These are phyloP conservation scores for Solanum hybrid DNA, from an alignment of 305 asterid genomes.

Conservation along the genomic window DNA sequence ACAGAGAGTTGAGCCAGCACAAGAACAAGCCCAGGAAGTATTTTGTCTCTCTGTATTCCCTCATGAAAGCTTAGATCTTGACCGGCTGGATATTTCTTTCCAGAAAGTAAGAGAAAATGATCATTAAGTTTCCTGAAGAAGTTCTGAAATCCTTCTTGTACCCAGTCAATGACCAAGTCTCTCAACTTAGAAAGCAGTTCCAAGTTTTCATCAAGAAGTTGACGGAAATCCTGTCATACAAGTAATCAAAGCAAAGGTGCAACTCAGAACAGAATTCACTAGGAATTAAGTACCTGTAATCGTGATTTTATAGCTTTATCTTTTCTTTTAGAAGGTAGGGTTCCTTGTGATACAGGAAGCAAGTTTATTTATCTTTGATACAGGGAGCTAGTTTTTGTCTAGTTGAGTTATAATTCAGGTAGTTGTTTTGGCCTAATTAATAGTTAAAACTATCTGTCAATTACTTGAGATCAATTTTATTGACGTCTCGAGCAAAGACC, in stretches of 20 bases:
- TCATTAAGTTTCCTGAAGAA: slow-evolving; percentile 65
- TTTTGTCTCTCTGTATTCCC: slow-evolving; percentile 49
- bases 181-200: slow-evolving; percentile 59
- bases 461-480: neutral
- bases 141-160: slow-evolving; percentile 89
- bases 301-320: neutral
- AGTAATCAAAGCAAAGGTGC: slow-evolving; percentile 3
- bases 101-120: slow-evolving; percentile 60
- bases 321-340: neutral
- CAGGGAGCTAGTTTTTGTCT: neutral
- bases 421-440: neutral
- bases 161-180: slow-evolving; percentile 57
- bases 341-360: neutral
- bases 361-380: neutral
- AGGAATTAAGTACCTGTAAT: neutral
- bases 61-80: slow-evolving; percentile 40
- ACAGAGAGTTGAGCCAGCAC: slow-evolving; percentile 60
- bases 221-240: slow-evolving; percentile 55
- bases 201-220: slow-evolving; percentile 63
- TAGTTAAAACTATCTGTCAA: neutral
- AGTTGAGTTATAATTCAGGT: neutral
- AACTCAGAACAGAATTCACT: neutral
- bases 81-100: slow-evolving; percentile 46
- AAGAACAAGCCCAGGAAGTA: slow-evolving; percentile 81
- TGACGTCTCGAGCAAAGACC: neutral